phyloP scores from a whole-genome alignment of 2,329 filamentous ascomycete genomes.

The Ascochyta pisi region DNA sequence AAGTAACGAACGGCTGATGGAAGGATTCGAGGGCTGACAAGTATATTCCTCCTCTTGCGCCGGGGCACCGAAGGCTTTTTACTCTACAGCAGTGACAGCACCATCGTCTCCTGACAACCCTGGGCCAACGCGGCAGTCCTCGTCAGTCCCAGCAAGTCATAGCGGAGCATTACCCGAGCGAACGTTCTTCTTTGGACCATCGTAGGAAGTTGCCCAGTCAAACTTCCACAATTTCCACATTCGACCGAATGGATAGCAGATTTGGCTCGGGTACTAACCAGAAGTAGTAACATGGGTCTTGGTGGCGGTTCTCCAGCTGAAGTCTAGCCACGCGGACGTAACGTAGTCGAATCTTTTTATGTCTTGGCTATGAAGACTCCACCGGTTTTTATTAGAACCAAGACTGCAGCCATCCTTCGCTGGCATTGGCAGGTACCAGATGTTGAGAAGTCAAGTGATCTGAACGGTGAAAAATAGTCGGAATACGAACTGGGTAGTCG shows the following conservation, averaged over 20 bases:
- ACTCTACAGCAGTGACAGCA: constrained; percentile 3
- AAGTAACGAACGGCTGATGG: background rate
- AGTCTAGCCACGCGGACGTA: constrained; percentile 8
- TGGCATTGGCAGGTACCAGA: constrained; percentile 6
- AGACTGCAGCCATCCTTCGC: constrained; percentile 3
- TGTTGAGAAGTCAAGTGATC: background rate
- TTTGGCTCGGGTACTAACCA: constrained; percentile 8
- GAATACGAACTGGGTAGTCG: background rate
- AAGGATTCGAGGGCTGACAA: background rate
- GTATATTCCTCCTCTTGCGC: background rate
- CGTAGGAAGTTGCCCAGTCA: constrained; percentile 6
- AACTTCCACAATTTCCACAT: constrained; percentile 14
- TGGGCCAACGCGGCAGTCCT: background rate
- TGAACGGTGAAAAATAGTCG: background rate
- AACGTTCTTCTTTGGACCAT: constrained; percentile 1
- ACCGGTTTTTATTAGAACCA: background rate
- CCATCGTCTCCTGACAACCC: constrained; percentile 6
- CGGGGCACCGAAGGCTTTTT: constrained; percentile 8
- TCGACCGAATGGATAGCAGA: background rate
- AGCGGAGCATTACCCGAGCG: constrained; percentile 1
- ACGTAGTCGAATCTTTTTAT: constrained; percentile 9
- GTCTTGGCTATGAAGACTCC: constrained; percentile 6
- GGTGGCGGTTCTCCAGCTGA: constrained; percentile 19
- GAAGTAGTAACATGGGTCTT: constrained; percentile 7
- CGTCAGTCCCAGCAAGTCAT: constrained; percentile 7